Evolutionary conservation across 441 rosid species (phyloP).

Genomic region (Corymbia calophylla): DNA sequence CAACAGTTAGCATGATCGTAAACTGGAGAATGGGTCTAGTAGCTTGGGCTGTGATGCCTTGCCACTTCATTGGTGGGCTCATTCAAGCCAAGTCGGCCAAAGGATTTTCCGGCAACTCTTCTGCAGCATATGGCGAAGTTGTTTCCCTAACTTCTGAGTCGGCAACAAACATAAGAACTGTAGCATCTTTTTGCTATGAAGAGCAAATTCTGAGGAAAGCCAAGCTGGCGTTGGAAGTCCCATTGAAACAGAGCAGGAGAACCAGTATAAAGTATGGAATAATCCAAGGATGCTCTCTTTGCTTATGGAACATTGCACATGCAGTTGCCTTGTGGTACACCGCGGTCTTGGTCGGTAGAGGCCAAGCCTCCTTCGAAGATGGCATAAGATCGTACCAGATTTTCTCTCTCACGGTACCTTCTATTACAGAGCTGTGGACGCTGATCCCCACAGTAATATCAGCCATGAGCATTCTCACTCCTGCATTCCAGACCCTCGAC

Average conservation of each 20-base stretch:
- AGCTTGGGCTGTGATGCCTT: constrained; percentile 89
- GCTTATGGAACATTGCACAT: constrained; percentile 75
- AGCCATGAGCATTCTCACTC: constrained; percentile 40
- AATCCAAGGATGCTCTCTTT: constrained; percentile 59
- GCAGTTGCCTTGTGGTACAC: constrained; percentile 71
- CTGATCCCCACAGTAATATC: constrained; percentile 52
- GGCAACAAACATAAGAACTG: constrained; percentile 46
- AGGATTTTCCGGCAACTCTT: constrained; percentile 59
- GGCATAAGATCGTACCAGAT: constrained; percentile 64
- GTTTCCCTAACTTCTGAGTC: constrained; percentile 52
- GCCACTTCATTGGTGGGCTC: constrained; percentile 73
- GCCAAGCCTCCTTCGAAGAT: constrained; percentile 35
- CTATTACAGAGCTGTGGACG: constrained; percentile 69
- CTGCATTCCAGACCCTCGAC: constrained; percentile 52
- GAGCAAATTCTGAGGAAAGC: constrained; percentile 43
- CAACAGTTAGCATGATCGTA: constrained; percentile 43
- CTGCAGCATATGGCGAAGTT: constrained; percentile 38
- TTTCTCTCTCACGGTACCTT: constrained; percentile 69
- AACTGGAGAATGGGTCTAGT: constrained; percentile 66
- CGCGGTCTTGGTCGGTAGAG: constrained; percentile 21
- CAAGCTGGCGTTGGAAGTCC: constrained; percentile 23
- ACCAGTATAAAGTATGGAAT: constrained; percentile 51
- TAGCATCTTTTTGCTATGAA: constrained; percentile 69
- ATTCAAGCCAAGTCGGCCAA: constrained; percentile 62
- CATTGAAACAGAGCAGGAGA: constrained; percentile 29